Base-by-base conservation (phyloP, 2,329 filamentous ascomycete species). In the Hirsutella thompsonii region DNA sequence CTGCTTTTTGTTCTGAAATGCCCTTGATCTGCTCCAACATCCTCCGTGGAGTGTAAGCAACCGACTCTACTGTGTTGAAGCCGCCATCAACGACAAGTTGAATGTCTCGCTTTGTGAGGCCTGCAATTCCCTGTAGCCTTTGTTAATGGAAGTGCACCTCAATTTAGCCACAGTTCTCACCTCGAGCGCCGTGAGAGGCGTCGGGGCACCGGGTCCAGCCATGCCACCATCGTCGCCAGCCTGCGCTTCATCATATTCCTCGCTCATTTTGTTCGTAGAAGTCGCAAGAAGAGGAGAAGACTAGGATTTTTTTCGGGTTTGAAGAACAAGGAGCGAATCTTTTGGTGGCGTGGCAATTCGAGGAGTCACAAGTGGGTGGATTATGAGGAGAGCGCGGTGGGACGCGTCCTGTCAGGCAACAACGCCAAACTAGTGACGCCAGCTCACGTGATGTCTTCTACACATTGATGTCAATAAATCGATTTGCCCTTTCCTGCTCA, bases 1-100 rank as follows among this genome's bases (percentile, higher is more conserved):
- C 80, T 2, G 93, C 92, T 60, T 98, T 98, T 56, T 93, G 84
- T 63, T 96, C 90, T 1, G 92, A 98, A 28, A 98, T 94, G 43
- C 92, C 92, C 61, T 96, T 98, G 63, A 98, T 90, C 59, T 93
- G 87, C 61, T 98, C 90, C 16, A 98, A 67, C 42, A 82, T 69
- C 55, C 90, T 78, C 40, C 75, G 83, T 58, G 92, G 77, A 3
- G 78, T 96, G 58, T 98, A 98, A 38, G 92, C 92, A 45, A 98
- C 83, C 2, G 89, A 82, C 62, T 98, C 92, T 30, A 98, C 88
- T 0, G 92, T 98, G 59, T 96, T 87, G 61, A 80, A 96, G 5
- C 92, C 92, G 32, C 85, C 89, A 55, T 96, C 90, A 16, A 93
- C 70, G 19, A 98, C 78, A 32, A 95, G 70, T 58, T 95, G 92